Percentiles rank a stretch among this genome's conserved stretches.
These are phyloP conservation scores for Wickerhamiella pararugosa DNA, from an alignment of 1,139 yeast genomes.

Conservation along the genomic window DNA sequence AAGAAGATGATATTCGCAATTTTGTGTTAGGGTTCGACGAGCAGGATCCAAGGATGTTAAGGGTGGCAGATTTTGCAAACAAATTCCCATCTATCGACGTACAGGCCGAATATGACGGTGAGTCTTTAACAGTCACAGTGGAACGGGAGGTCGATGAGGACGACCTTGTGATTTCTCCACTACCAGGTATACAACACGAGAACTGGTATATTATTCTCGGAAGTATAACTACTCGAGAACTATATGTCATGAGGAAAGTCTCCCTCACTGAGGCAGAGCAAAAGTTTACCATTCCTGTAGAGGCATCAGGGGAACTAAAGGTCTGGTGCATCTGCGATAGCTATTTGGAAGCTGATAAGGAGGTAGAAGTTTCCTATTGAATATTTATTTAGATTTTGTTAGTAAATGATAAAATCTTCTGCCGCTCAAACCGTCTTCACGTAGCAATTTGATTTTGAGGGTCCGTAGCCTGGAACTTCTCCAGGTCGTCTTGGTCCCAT, in stretches of 20 bases:
- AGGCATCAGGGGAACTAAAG: conserved; percentile 46
- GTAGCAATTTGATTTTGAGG: not conserved
- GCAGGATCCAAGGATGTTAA: conserved; percentile 33
- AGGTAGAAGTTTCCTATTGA: conserved; percentile 23
- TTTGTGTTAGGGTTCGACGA: conserved; percentile 40
- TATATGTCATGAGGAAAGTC: conserved; percentile 63
- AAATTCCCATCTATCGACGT: conserved; percentile 75
- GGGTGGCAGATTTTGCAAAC: conserved; percentile 76
- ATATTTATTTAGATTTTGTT: not conserved
- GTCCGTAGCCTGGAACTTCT: conserved; percentile 11
- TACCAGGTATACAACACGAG: conserved; percentile 49
- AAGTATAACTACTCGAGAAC: conserved; percentile 39
- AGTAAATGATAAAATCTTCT: not conserved
- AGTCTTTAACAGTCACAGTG: conserved; percentile 34
- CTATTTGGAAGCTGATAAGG: conserved; percentile 82
- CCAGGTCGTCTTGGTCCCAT: conserved; percentile 48
- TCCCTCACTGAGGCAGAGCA: conserved; percentile 33
- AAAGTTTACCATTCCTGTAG: conserved; percentile 37
- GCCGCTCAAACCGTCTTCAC: not conserved
- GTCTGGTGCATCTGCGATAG: conserved; percentile 88
- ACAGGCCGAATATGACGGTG: conserved; percentile 30
- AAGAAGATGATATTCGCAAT: conserved; percentile 59
- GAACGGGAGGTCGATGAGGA: conserved; percentile 46
- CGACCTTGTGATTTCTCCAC: conserved; percentile 36
- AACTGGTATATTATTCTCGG: conserved; percentile 73